Evolutionary conservation across 192 early-diverging fungal genomes (phyloP).

Genomic region (Rhizophagus prolifer): DNA sequence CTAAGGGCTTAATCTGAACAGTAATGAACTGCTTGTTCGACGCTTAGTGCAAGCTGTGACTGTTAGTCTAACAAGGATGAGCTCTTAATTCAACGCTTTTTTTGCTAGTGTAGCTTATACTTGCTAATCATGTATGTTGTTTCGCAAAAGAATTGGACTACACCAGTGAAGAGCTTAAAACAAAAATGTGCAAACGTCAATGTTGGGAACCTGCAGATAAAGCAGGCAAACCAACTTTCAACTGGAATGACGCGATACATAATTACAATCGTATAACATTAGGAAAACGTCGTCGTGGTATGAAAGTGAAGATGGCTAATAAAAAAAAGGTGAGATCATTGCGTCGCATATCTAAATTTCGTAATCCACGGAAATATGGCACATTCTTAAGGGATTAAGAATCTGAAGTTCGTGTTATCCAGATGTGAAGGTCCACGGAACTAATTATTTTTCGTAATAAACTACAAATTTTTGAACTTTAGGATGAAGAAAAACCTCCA

Average conservation of each 20-base stretch:
- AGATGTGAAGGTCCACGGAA: no score
- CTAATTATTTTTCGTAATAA: no score
- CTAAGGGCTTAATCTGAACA: background rate
- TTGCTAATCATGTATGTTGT: no score
- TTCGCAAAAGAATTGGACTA: slow-evolving; percentile 6
- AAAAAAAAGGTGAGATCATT: background rate
- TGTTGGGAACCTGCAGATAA: background rate
- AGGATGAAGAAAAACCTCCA: no score
- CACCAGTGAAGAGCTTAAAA: slow-evolving; percentile 4
- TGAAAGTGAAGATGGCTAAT: no score
- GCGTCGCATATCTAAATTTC: no score
- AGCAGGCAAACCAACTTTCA: slow-evolving; percentile 18
- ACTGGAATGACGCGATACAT: background rate
- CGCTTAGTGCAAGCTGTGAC: background rate
- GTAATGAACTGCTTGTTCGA: background rate
- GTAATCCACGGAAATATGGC: no score
- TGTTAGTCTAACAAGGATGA: background rate
- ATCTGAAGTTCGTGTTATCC: no score
- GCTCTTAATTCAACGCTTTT: background rate
- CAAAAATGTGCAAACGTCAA: background rate
- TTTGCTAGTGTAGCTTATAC: no score
- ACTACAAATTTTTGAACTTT: no score
- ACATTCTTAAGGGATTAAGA: no score
- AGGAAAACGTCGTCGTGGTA: background rate
- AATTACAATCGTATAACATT: background rate